Percentiles rank a stretch among this genome's conserved stretches.
phyloP scores from a whole-genome alignment of 495 filamentous ascomycete genomes.

The Xylaria grammica region DNA sequence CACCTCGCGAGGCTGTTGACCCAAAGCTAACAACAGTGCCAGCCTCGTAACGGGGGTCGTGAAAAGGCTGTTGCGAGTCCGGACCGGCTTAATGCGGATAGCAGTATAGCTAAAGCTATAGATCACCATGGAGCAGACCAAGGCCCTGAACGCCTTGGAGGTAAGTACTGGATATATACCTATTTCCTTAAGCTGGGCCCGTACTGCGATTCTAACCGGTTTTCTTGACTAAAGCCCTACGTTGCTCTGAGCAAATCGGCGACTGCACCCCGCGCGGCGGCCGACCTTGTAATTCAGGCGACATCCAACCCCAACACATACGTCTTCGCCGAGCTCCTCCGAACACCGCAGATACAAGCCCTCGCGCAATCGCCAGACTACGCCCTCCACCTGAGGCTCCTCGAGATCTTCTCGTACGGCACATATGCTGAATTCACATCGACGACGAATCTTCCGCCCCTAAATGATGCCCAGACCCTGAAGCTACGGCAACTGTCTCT shows the following conservation, averaged over 20 bases:
- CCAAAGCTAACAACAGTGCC: slow-evolving; percentile 22
- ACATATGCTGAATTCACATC: slow-evolving; percentile 75
- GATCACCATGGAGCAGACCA: slow-evolving; percentile 77
- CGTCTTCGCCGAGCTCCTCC: slow-evolving; percentile 92
- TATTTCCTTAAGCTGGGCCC: background rate
- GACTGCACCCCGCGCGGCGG: slow-evolving; percentile 78
- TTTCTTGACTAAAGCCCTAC: slow-evolving; percentile 65
- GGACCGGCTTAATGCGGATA: background rate
- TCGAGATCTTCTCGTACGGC: slow-evolving; percentile 93
- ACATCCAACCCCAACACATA: slow-evolving; percentile 87
- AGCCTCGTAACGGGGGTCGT: slow-evolving; percentile 23
- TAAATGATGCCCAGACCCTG: slow-evolving; percentile 72
- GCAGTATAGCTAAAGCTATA: background rate
- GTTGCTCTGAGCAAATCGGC: slow-evolving; percentile 86
- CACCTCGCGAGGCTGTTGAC: slow-evolving; percentile 25
- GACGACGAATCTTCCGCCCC: slow-evolving; percentile 66
- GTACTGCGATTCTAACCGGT: slow-evolving; percentile 7
- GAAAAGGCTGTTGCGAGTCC: slow-evolving; percentile 20
- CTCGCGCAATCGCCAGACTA: slow-evolving; percentile 59
- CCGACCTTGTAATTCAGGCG: slow-evolving; percentile 85
- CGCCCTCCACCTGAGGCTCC: slow-evolving; percentile 68
- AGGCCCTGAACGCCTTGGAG: slow-evolving; percentile 82
- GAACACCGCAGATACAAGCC: slow-evolving; percentile 78
- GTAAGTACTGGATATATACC: slow-evolving; percentile 33
- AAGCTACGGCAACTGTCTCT: slow-evolving; percentile 94